phyloP scores from a whole-genome alignment of 768 basidiomycete species.

The Rhodotorula paludigena region DNA sequence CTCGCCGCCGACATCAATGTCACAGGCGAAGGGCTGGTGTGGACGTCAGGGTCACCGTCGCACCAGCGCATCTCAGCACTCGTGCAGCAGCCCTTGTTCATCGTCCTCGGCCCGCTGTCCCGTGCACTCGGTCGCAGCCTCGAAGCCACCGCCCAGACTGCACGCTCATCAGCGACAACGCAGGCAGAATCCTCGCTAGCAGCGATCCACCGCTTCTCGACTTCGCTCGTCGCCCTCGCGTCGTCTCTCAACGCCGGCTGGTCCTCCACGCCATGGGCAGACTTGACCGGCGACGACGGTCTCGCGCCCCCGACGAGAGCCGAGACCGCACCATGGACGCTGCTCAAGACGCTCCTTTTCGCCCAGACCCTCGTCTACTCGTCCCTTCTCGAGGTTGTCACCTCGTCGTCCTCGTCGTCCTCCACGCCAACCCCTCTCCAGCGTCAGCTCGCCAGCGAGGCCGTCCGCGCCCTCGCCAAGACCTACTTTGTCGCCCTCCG shows the following conservation, averaged over 20 bases:
- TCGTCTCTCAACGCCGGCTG: conserved; percentile 17
- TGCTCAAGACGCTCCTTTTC: conserved; percentile 41
- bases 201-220: conserved; percentile 7
- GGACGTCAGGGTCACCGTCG: conserved; percentile 26
- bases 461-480: conserved; percentile 59
- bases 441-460: conserved; percentile 54
- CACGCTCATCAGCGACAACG: neutral
- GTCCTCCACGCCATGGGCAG: conserved; percentile 29
- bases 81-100: conserved; percentile 4
- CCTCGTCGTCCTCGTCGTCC: conserved; percentile 39
- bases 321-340: conserved; percentile 36
- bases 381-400: conserved; percentile 34
- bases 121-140: conserved; percentile 34
- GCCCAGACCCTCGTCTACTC: conserved; percentile 38
- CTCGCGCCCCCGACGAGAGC: conserved; percentile 30
- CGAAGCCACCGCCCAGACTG: conserved; percentile 23
- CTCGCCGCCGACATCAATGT: conserved; percentile 22
- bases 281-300: conserved; percentile 15
- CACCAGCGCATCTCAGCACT: conserved; percentile 15
- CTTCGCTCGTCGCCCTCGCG: conserved; percentile 8
- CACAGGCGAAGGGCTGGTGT: conserved; percentile 14
- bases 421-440: conserved; percentile 10
- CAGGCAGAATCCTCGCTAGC: neutral
- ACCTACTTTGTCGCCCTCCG: conserved; percentile 72
- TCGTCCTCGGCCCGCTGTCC: conserved; percentile 33